Percentiles rank a stretch among this genome's conserved stretches.
These are phyloP conservation scores for Penicillium mononematosum DNA, from an alignment of 495 filamentous ascomycete genomes.

Conservation along the genomic window DNA sequence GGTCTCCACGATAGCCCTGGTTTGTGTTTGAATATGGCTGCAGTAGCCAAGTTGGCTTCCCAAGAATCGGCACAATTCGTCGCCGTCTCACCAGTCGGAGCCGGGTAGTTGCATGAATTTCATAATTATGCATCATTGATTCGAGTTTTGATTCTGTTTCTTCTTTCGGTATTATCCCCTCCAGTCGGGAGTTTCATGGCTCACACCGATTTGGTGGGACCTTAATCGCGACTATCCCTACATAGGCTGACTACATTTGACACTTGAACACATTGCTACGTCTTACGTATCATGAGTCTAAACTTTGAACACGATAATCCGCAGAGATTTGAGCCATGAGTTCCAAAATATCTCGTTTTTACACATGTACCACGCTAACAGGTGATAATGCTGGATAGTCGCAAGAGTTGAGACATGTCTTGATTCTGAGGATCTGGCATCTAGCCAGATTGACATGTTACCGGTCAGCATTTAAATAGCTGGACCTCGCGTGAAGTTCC, in stretches of 20 bases:
- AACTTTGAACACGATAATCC: not conserved
- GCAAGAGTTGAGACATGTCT: slow-evolving; percentile 4
- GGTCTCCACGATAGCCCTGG: slow-evolving; percentile 1
- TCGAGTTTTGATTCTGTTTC: not conserved
- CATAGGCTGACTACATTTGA: not conserved
- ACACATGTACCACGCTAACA: not conserved
- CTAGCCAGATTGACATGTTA: not conserved
- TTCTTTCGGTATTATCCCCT: not conserved
- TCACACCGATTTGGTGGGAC: slow-evolving; percentile 1
- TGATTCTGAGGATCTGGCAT: not conserved
- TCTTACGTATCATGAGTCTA: not conserved
- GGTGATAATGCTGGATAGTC: not conserved
- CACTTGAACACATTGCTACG: not conserved
- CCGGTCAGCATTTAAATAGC: not conserved
- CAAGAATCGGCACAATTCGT: slow-evolving; percentile 19
- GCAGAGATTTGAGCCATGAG: not conserved
- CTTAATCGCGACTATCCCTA: not conserved
- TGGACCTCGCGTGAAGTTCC: not conserved
- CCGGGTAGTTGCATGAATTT: slow-evolving; percentile 8
- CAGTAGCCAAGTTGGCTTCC: slow-evolving; percentile 2
- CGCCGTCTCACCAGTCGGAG: slow-evolving; percentile 14
- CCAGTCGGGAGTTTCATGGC: slow-evolving; percentile 6
- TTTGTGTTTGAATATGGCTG: not conserved
- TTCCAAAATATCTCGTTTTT: not conserved
- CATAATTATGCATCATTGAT: not conserved